Evolutionary conservation across 1,284 basidiomycete genomes (phyloP).

Genomic region (Albatrellus sp.): DNA sequence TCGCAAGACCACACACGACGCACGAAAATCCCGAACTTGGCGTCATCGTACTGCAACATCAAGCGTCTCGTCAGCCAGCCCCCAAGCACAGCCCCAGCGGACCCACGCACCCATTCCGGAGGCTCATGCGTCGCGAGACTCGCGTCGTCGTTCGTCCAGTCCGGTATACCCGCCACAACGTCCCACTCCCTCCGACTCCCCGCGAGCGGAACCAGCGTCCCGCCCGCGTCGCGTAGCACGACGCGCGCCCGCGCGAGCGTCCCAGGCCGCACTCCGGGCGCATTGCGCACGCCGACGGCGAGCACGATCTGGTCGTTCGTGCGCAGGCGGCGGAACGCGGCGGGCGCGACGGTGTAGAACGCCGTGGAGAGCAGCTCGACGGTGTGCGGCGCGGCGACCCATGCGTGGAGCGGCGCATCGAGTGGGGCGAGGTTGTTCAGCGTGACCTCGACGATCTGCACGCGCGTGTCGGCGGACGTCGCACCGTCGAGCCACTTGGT

Average conservation of each 20-base stretch:
- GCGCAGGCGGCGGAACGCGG: conserved; percentile 14
- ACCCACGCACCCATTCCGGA: conserved; percentile 34
- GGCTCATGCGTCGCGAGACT: conserved; percentile 33
- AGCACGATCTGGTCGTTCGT: conserved; percentile 18
- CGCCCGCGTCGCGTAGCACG: conserved; percentile 17
- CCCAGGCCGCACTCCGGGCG: conserved; percentile 5
- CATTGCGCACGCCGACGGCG: conserved; percentile 14
- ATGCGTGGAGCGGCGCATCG: conserved; percentile 7
- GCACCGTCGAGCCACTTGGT: conserved; percentile 12
- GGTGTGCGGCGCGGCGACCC: conserved; percentile 12
- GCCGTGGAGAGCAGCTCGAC: conserved; percentile 11
- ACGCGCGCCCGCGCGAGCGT: conserved; percentile 21
- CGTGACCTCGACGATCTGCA: conserved; percentile 17
- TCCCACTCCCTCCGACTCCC: conserved; percentile 19
- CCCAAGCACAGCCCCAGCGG: background rate
- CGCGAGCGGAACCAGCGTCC: conserved; percentile 20
- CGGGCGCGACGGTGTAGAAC: conserved; percentile 16
- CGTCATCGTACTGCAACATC: conserved; percentile 29
- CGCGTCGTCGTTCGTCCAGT: conserved; percentile 26
- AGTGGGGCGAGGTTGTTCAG: conserved; percentile 15
- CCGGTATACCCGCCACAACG: conserved; percentile 23
- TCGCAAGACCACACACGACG: conserved; percentile 12
- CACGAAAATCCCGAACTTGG: conserved; percentile 47
- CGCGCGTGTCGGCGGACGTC: conserved; percentile 5
- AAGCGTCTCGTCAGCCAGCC: background rate